A percentile compares a stretch with the other conserved stretches of the same genome.
Conservation (phyloP, 371 early-diverging fungal genomes). For the Mortierella sp. region DNA sequence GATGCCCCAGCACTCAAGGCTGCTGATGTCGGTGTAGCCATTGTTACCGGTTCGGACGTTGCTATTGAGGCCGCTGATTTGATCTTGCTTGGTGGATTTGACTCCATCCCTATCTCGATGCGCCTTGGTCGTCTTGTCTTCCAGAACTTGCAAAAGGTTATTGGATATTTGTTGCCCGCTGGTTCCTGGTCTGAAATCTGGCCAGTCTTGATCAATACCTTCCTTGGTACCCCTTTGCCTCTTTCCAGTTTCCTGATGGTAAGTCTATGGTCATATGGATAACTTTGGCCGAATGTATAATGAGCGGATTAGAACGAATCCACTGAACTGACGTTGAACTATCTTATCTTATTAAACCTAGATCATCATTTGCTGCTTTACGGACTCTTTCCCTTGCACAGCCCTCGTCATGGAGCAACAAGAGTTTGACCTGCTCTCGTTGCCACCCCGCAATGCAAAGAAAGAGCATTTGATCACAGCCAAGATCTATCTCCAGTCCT, state of each 20-base stretch:
- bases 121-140: slow-evolving; percentile 85
- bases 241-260: slow-evolving; percentile 67
- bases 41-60: slow-evolving; percentile 79
- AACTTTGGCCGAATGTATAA: no score
- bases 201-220: slow-evolving; percentile 75
- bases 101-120: slow-evolving; percentile 76
- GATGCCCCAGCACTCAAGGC: slow-evolving; percentile 88
- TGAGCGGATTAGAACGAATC: no score
- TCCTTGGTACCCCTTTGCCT: slow-evolving; percentile 73
- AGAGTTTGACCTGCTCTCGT: slow-evolving; percentile 67
- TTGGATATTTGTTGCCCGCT: slow-evolving; percentile 78
- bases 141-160: slow-evolving; percentile 83
- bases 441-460: slow-evolving; percentile 70
- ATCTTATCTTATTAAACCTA: no score
- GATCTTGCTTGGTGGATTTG: slow-evolving; percentile 73
- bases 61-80: slow-evolving; percentile 85
- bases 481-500: slow-evolving; percentile 67
- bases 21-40: slow-evolving; percentile 86
- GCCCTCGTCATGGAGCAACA: slow-evolving; percentile 72
- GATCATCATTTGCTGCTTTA: slow-evolving; percentile 65
- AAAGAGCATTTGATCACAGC: slow-evolving; percentile 64
- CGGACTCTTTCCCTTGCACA: slow-evolving; percentile 64
- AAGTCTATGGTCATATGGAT: no score
- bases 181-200: slow-evolving; percentile 76
- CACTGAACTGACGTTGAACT: no score